Base-by-base conservation (phyloP, 1,284 basidiomycete species). In the Paramarasmius palmivorus region DNA sequence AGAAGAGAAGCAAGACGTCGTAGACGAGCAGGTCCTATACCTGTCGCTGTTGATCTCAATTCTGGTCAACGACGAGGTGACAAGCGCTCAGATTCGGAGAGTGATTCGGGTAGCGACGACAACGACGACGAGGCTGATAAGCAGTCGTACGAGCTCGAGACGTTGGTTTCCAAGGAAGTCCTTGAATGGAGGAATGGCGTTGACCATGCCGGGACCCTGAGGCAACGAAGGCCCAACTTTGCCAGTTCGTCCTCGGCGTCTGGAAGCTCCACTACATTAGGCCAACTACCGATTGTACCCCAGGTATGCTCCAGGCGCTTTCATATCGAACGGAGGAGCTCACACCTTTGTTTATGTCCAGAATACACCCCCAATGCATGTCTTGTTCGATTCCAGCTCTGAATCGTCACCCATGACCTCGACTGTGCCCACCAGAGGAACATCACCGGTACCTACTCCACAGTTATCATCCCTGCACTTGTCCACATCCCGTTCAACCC, bases 171-270 rank as follows among this genome's bases (percentile, higher is more conserved):
- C 23, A 70, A 65, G 49, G 82, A 84, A 62, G 75, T 82, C 5
- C 69, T 73, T 22, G 78, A 80, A 65, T 83, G 84, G 83, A 70
- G 80, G 54, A 74, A 66, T 4, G 66, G 74, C 54, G 72, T 71
- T 3, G 65, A 73, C 49, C 65, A 62, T 55, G 65, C 56, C 15
- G 60, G 59, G n/a, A 60, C 61, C 14, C 66, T 76, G n/a, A 66
- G 73, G 32, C 68, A 72, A 45, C 47, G 49, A 17, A 55, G 34
- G 26, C 26, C 65, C 74, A 52, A 68, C 50, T 66, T 66, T 15
- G 59, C 54, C 4, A 59, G 52, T 44, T 59, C 57, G 36, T 45
- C 52, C 36, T 57, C 55, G 32, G 63, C 63, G 49, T 64, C 69
- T 9, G 37, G 62, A 80, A 55, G 76, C 81, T 51, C 54, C 72